phyloP scores from a whole-genome alignment of 2,329 filamentous ascomycete species.

The Diaporthe velutina region DNA sequence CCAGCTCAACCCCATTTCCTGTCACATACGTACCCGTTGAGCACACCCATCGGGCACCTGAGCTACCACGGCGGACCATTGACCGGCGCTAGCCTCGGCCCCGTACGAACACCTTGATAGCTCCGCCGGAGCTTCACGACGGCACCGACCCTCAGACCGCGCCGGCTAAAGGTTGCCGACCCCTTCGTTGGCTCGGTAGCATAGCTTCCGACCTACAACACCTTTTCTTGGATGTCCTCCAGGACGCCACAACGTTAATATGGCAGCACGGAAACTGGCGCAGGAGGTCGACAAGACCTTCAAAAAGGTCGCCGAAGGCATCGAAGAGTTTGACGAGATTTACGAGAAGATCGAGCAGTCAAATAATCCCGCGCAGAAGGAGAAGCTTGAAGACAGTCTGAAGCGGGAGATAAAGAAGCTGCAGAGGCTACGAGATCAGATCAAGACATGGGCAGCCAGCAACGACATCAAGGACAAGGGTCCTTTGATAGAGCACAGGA shows the following conservation, averaged over 20 bases:
- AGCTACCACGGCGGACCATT: not conserved
- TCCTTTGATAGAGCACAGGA: conserved; percentile 91
- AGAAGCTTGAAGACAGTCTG: conserved; percentile 97
- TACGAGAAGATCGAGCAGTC: conserved; percentile 98
- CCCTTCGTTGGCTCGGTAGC: not conserved
- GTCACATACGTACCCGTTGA: not conserved
- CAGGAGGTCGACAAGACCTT: conserved; percentile 99
- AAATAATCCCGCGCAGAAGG: conserved; percentile 93
- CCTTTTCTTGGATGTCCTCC: conserved; percentile 35
- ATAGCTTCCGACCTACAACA: conserved; percentile 37
- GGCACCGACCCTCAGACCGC: not conserved
- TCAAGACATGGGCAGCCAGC: conserved; percentile 98
- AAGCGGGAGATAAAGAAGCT: conserved; percentile 99
- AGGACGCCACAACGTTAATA: conserved; percentile 59
- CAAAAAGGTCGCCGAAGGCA: conserved; percentile 96
- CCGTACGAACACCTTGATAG: not conserved
- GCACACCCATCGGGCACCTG: not conserved
- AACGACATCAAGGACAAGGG: conserved; percentile 99
- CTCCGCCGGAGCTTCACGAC: conserved; percentile 15
- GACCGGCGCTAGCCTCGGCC: not conserved
- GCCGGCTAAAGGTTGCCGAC: not conserved
- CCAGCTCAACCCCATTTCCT: not conserved
- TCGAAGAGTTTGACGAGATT: conserved; percentile 91
- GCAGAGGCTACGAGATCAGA: conserved; percentile 95
- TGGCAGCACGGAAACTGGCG: conserved; percentile 96